Percentiles rank a stretch among this genome's conserved stretches.
Conservation (phyloP, 352 stramenopile species). For the Elongisporangium senticosum region DNA sequence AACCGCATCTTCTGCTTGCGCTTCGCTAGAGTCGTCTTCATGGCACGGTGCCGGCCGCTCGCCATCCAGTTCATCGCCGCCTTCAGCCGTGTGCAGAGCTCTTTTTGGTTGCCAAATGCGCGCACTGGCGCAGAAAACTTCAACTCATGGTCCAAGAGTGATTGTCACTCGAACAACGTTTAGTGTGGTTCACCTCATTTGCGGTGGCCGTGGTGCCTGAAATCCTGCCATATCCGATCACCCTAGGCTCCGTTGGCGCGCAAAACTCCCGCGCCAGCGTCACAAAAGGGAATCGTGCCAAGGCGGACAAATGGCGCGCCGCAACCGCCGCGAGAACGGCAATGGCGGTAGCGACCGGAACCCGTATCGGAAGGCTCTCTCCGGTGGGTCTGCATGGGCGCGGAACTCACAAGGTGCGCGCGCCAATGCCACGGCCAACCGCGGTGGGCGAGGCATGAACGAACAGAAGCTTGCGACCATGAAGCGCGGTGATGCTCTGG, state of each 20-base stretch:
- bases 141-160: not conserved
- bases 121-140: not conserved
- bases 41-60: conserved; percentile 42
- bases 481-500: conserved; percentile 57
- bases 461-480: conserved; percentile 54
- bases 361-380: conserved; percentile 46
- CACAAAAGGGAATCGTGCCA: not conserved
- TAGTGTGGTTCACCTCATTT: not conserved
- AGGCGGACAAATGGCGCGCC: not conserved
- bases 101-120: not conserved
- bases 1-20: conserved; percentile 43
- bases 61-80: conserved; percentile 68
- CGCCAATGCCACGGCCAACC: conserved; percentile 36
- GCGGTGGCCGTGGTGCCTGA: not conserved
- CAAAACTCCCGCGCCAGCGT: conserved; percentile 9
- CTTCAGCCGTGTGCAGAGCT: not conserved
- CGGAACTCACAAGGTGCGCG: conserved; percentile 69
- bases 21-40: conserved; percentile 40
- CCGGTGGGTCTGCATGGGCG: conserved; percentile 52
- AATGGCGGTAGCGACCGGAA: conserved; percentile 13
- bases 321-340: not conserved
- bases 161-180: not conserved
- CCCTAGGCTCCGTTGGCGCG: not conserved
- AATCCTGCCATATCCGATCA: not conserved
- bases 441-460: conserved; percentile 43